Base-by-base conservation (phyloP, 106 monocot species). In the Chionographis japonica region DNA sequence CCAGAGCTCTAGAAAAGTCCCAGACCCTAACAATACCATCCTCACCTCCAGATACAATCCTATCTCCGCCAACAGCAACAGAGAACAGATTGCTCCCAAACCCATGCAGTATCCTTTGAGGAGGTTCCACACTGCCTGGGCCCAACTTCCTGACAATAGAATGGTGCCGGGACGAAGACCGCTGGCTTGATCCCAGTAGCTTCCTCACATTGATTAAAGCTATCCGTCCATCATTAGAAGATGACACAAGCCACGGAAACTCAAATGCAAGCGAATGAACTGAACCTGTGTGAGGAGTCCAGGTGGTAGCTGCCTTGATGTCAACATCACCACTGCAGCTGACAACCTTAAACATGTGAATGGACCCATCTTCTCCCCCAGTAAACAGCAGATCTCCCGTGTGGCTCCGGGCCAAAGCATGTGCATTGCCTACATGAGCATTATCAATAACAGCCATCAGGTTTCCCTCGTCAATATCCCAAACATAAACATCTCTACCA, bases 161-260 rank as follows among this genome's bases (percentile, higher is more conserved):
- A 13, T 68, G 20, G 2, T 14, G 6, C 51, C 9, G 2, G 56
- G 8, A 58, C 19, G 36, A 57, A 49, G 58, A 59, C 4, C 6
- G 36, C 2, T 40, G 56, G 51, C 41, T 65, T 4, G 65, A 60
- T 60, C 65, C 64, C 40, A 78, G 8, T 37, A 72, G 37, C 18
- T 78, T 78, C 18, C 72, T 60, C 50, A 78, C 67, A 36, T 78
- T 70, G 15, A 78, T 72, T 18, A 78, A 36, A 14, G 77, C 69
- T 42, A 77, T 40, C 77, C 65, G 57, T 52, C 78, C 78, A 72
- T 78, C 78, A 12, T 50, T 62, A 12, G 78, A 72, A n/a, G 60
- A 78, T 6, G 78, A 78, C 4, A 78, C 78, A 9, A 78, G 72
- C 78, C 78, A 78, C 8, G 78, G 78, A 49, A 66, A 78, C 53